Percentiles rank a stretch among this genome's conserved stretches.
phyloP scores from a whole-genome alignment of 768 basidiomycete species.

The Podaxis sp. region DNA sequence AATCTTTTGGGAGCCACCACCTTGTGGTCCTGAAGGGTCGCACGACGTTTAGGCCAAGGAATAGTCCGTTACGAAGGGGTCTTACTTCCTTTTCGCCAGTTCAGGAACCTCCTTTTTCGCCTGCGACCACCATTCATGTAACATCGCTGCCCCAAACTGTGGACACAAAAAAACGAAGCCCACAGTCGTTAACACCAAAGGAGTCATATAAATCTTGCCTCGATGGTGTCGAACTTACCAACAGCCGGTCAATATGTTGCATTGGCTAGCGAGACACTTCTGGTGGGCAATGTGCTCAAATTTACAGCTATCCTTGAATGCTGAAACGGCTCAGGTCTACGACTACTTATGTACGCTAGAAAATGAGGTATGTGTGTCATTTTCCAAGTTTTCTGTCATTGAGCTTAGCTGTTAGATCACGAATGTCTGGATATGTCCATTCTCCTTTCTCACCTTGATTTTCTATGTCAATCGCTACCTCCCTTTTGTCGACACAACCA shows the following conservation, averaged over 20 bases:
- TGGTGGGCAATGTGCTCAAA: neutral
- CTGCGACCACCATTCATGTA: neutral
- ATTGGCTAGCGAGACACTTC: neutral
- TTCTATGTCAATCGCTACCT: conserved; percentile 10
- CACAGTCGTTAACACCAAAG: too few relatives aligned
- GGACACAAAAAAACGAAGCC: neutral
- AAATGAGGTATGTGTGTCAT: neutral
- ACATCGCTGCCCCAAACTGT: neutral
- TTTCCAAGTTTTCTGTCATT: neutral
- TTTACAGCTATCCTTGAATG: neutral
- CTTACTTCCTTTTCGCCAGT: too few relatives aligned
- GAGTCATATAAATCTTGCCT: neutral
- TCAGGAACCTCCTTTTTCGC: too few relatives aligned
- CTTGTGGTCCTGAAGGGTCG: neutral
- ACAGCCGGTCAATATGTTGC: neutral
- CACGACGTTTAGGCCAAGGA: neutral
- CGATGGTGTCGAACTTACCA: neutral
- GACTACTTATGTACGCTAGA: conserved; percentile 4
- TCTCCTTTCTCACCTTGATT: neutral
- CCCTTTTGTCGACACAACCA: neutral
- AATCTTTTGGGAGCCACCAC: too few relatives aligned
- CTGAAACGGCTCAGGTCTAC: neutral
- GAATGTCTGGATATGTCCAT: neutral
- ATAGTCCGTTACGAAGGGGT: too few relatives aligned
- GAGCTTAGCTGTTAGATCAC: neutral